These are phyloP conservation scores for Dendrostoma leiphaemia DNA, from an alignment of 2,329 filamentous ascomycete genomes.

Conservation along the genomic window DNA sequence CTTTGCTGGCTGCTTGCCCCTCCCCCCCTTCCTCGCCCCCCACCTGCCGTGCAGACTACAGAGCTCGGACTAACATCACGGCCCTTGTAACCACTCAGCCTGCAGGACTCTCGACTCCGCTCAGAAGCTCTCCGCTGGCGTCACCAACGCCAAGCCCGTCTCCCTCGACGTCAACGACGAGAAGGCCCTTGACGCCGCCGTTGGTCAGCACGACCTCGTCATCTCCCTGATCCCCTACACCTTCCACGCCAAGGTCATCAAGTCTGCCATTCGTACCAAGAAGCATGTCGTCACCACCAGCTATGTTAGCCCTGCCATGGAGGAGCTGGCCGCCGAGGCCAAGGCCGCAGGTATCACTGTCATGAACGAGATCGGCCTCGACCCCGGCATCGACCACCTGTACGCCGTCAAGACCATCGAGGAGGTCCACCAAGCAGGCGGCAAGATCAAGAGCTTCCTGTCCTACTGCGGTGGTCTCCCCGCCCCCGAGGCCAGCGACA, in stretches of 20 bases:
- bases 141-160: slow-evolving; percentile 72
- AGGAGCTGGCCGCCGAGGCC: slow-evolving; percentile 76
- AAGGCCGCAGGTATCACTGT: slow-evolving; percentile 94
- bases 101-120: slow-evolving; percentile 79
- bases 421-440: slow-evolving; percentile 81
- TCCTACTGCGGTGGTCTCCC: slow-evolving; percentile 83
- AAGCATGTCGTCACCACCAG: slow-evolving; percentile 95
- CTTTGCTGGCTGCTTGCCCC: background rate
- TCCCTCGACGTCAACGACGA: slow-evolving; percentile 80
- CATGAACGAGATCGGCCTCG: slow-evolving; percentile 92
- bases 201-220: slow-evolving; percentile 76
- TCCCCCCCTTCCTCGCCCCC: background rate
- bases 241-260: slow-evolving; percentile 85
- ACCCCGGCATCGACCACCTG: slow-evolving; percentile 72
- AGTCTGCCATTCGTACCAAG: slow-evolving; percentile 88
- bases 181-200: slow-evolving; percentile 73
- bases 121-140: slow-evolving; percentile 69
- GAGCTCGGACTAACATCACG: background rate
- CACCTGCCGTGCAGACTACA: background rate
- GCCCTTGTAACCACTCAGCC: slow-evolving; percentile 49
- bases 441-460: slow-evolving; percentile 80
- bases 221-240: slow-evolving; percentile 89
- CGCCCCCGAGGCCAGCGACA: slow-evolving; percentile 72
- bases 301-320: slow-evolving; percentile 90
- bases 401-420: slow-evolving; percentile 85